Evolutionary conservation across 139 green algal genomes (phyloP).

Genomic region (Gonium pectorale): DNA sequence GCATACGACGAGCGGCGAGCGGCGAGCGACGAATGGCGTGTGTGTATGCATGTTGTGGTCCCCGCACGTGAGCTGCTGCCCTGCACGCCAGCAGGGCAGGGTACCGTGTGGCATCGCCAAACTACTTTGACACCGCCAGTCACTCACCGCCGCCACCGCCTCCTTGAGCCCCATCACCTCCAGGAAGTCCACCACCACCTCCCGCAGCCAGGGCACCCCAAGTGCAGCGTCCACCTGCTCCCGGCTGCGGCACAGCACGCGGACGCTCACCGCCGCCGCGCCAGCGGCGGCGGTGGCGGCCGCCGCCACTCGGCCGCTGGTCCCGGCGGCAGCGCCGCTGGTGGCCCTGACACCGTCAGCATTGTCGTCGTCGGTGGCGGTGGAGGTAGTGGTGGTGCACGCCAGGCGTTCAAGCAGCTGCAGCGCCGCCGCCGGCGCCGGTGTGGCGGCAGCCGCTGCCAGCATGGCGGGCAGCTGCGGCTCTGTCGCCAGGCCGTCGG

Average conservation of each 20-base stretch:
- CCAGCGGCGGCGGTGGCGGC: not conserved
- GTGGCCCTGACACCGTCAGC: not conserved
- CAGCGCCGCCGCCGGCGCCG: not conserved
- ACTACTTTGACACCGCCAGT: not conserved
- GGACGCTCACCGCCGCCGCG: constrained; percentile 35
- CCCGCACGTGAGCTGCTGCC: too few species aligned
- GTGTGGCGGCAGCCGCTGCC: not conserved
- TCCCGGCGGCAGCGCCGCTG: not conserved
- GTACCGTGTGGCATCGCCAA: too few species aligned
- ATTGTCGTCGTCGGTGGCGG: not conserved
- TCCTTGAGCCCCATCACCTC: constrained; percentile 82
- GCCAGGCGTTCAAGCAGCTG: not conserved
- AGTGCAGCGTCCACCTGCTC: constrained; percentile 72
- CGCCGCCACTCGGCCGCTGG: not conserved
- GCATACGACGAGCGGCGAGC: too few species aligned
- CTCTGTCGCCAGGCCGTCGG: constrained; percentile 43
- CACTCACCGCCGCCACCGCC: constrained; percentile 65
- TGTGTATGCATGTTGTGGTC: too few species aligned
- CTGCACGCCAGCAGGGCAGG: too few species aligned
- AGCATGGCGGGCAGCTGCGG: constrained; percentile 64
- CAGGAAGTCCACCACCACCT: constrained; percentile 90
- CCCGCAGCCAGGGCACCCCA: constrained; percentile 71
- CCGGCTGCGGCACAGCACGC: constrained; percentile 84
- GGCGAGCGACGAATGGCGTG: too few species aligned
- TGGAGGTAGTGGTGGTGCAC: constrained; percentile 38